Percentiles rank a stretch among this genome's conserved stretches.
Conservation (phyloP, 2,329 filamentous ascomycete species). For the Pyrenochaeta sp. region DNA sequence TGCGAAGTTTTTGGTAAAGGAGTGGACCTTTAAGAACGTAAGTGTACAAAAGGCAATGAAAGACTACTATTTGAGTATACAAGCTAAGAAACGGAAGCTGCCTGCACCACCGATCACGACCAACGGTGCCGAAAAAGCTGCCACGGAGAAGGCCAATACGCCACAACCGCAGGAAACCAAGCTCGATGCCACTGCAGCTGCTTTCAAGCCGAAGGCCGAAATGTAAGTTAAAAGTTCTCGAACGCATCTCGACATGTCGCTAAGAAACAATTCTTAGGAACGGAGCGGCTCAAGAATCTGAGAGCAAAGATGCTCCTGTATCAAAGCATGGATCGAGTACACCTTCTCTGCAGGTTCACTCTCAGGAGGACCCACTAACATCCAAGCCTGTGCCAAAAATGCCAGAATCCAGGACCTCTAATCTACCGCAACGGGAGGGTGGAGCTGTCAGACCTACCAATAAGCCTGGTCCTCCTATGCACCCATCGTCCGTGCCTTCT, state of each 20-base stretch:
- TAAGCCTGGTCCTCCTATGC: slow-evolving; percentile 23
- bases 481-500: slow-evolving; percentile 29
- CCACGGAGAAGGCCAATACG: slow-evolving; percentile 47
- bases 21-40: slow-evolving; percentile 76
- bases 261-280: slow-evolving; percentile 35
- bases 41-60: slow-evolving; percentile 46
- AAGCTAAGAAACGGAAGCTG: slow-evolving; percentile 25
- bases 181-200: slow-evolving; percentile 64
- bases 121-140: slow-evolving; percentile 40
- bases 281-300: slow-evolving; percentile 36
- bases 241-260: slow-evolving; percentile 4
- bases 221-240: slow-evolving; percentile 30
- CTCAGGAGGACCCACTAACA: slow-evolving; percentile 30
- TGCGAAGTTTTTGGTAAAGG: slow-evolving; percentile 74
- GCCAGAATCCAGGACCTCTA: slow-evolving; percentile 15
- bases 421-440: slow-evolving; percentile 23
- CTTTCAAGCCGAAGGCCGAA: slow-evolving; percentile 66
- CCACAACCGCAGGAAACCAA: slow-evolving; percentile 53
- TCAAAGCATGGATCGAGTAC: too few species aligned
- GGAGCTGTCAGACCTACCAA: slow-evolving; percentile 7
- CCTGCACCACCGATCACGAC: slow-evolving; percentile 25
- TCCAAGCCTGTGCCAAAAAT: slow-evolving; percentile 14
- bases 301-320: slow-evolving; percentile 19
- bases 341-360: slow-evolving; percentile 16
- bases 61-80: too few species aligned